Conservation (phyloP, 2,329 filamentous ascomycete genomes). For the Pyrenochaeta sp. region DNA sequence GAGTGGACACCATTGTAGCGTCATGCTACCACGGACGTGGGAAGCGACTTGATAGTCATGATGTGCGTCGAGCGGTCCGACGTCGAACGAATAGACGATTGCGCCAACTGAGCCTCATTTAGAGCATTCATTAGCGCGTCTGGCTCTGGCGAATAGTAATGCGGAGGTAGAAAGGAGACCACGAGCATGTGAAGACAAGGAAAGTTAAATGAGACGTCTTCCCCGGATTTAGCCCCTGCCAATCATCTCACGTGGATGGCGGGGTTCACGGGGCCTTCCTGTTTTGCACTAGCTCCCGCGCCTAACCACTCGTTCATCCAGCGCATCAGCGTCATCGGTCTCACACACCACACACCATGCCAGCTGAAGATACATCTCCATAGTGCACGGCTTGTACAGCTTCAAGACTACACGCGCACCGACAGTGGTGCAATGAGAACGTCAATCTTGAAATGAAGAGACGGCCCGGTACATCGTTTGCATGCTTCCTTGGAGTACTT, state of each 20-base stretch:
- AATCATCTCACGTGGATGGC: slow-evolving; percentile 23
- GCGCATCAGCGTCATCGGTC: slow-evolving; percentile 1
- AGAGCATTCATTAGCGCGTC: slow-evolving; percentile 12
- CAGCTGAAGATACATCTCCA: slow-evolving; percentile 7
- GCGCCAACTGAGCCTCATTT: slow-evolving; percentile 21
- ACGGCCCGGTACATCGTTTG: neutral
- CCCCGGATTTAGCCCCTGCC: slow-evolving; percentile 23
- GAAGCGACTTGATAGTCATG: slow-evolving; percentile 5
- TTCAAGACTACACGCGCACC: neutral
- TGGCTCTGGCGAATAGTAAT: slow-evolving; percentile 15
- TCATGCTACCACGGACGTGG: slow-evolving; percentile 18
- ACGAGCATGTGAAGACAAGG: slow-evolving; percentile 21
- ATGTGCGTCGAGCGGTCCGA: slow-evolving; percentile 20
- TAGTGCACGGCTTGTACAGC: neutral
- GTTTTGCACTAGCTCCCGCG: slow-evolving; percentile 19
- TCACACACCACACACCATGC: slow-evolving; percentile 3
- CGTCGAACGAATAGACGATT: slow-evolving; percentile 20
- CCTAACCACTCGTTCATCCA: slow-evolving; percentile 1
- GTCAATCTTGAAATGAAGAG: neutral
- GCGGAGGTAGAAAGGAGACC: too few species aligned
- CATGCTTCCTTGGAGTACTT: too few species aligned
- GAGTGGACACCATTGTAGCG: slow-evolving; percentile 19
- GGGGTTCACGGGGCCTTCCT: slow-evolving; percentile 21
- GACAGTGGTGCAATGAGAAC: neutral
- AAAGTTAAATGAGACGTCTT: slow-evolving; percentile 18